Percentiles rank a stretch among this genome's conserved stretches.
These are phyloP conservation scores for Saccharomycopsis crataegensis DNA, from an alignment of 1,139 yeast genomes.

Conservation along the genomic window DNA sequence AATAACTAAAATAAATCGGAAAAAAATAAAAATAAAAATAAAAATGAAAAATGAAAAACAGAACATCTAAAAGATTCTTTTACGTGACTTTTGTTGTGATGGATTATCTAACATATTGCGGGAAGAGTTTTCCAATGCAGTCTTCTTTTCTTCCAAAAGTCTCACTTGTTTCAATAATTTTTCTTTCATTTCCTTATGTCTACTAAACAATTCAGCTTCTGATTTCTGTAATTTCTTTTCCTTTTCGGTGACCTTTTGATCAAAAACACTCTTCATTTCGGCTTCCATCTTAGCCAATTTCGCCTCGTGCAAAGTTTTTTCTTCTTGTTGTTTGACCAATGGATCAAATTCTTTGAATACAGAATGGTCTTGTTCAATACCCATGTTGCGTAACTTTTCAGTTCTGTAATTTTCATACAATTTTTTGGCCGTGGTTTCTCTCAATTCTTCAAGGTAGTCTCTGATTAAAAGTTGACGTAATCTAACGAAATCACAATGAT, in stretches of 20 bases:
- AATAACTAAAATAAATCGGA: not conserved
- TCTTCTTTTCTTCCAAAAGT: conserved; percentile 85
- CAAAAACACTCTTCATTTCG: conserved; percentile 96
- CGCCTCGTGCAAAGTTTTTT: conserved; percentile 87
- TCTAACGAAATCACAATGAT: conserved; percentile 87
- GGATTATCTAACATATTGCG: conserved; percentile 42
- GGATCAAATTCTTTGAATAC: conserved; percentile 96
- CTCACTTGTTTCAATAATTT: conserved; percentile 81
- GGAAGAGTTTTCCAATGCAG: conserved; percentile 67
- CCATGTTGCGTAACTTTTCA: conserved; percentile 70
- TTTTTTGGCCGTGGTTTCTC: conserved; percentile 71
- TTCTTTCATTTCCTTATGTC: conserved; percentile 97
- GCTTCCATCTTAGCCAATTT: conserved; percentile 91
- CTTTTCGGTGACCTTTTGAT: conserved; percentile 93
- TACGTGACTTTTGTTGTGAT: conserved; percentile 41
- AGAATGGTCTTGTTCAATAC: conserved; percentile 84
- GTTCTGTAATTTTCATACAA: conserved; percentile 89
- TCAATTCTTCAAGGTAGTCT: conserved; percentile 88
- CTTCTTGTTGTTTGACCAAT: conserved; percentile 87
- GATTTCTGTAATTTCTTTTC: conserved; percentile 96
- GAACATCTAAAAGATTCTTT: conserved; percentile 38
- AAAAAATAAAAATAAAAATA: too few relatives aligned
- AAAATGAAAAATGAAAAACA: not conserved
- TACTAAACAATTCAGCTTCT: conserved; percentile 90
- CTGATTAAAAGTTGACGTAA: conserved; percentile 85